Base-by-base conservation (phyloP, 1,139 yeast genomes). In the Debaryomyces sp. region DNA sequence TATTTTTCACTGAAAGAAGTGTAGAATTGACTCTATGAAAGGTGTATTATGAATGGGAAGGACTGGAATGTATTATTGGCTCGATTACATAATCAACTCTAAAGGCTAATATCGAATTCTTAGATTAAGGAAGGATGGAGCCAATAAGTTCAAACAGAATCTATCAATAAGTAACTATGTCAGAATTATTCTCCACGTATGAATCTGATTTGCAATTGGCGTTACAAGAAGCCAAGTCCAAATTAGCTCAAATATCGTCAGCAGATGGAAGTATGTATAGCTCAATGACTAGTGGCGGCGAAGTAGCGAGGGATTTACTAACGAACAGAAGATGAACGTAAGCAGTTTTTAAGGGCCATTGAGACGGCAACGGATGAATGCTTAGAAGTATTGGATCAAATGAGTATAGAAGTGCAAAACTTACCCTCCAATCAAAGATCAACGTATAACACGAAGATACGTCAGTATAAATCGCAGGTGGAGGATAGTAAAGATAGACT, bases 331-430 rank as follows among this genome's bases (percentile, higher is more conserved):
- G 81, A 70, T 44, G 75, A 71, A 52, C 73, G 89, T 48, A 74
- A 76, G 43, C 71, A 68, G 22, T 72, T 82, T 13, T 71, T 84
- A 66, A 76, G 80, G 54, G 81, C 86, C 4, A 80, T 85, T 7
- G 92, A 87, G 60, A 75, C 81, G 39, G 81, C 89, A 26, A 76
- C 86, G 22, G 96, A 88, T 58, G 96, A 89, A 62, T 87, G 90
- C 30, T 78, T 84, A 48, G 96, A 89, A 62, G 77, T 88, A 58
- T 72, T 88, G 43, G 96, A 89, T 61, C 95, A 90, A 58, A 83
- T 90, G 84, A 78, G 81, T 32, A 75, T 89, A 37, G 96, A 89
- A 62, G 87, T 89, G 1, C 94, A 87, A 63, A 87, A 85, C 59
- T 78, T 90, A 46, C 90, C 96, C 5, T 83, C 91, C 1, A 80